These are phyloP conservation scores for Zygotorulaspora sp. DNA, from an alignment of 805 yeast genomes.

Conservation along the genomic window DNA sequence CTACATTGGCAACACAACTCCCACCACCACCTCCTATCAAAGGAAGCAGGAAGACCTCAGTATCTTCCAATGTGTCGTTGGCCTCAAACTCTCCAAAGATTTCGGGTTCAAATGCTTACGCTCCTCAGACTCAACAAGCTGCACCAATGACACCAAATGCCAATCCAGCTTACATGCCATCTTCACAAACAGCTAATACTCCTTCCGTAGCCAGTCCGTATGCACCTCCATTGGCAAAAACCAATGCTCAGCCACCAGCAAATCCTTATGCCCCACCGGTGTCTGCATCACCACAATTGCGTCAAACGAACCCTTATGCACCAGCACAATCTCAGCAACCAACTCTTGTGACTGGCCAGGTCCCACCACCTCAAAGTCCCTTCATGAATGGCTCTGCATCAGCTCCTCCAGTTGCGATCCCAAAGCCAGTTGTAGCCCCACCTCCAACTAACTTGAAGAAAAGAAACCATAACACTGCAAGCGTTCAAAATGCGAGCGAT, in stretches of 20 bases:
- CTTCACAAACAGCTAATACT: conserved; percentile 8
- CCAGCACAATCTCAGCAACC: conserved; percentile 22
- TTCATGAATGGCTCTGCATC: conserved; percentile 15
- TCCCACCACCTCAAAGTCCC: conserved; percentile 13
- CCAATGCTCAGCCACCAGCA: conserved; percentile 6
- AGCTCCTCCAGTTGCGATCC: conserved; percentile 16
- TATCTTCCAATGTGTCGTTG: conserved; percentile 14
- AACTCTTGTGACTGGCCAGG: conserved; percentile 5
- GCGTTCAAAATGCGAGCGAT: conserved; percentile 23
- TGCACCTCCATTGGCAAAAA: conserved; percentile 22
- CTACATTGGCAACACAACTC: conserved; percentile 21
- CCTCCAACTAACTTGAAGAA: conserved; percentile 31
- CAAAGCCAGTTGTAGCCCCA: conserved; percentile 33
- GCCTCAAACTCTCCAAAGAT: conserved; percentile 10
- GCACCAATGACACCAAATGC: conserved; percentile 6
- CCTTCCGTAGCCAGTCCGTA: conserved; percentile 24
- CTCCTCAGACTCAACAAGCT: conserved; percentile 9
- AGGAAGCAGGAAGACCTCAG: conserved; percentile 15
- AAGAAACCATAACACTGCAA: conserved; percentile 18
- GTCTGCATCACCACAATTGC: conserved; percentile 7
- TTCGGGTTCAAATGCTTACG: conserved; percentile 17
- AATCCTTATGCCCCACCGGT: conserved; percentile 37
- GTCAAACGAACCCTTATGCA: conserved; percentile 38
- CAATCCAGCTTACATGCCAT: conserved; percentile 12
- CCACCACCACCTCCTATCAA: conserved; percentile 28